Percentiles rank a stretch among this genome's conserved stretches.
Evolutionary conservation across 495 filamentous ascomycete genomes (phyloP).

Genomic region (Tuber melanosporum): DNA sequence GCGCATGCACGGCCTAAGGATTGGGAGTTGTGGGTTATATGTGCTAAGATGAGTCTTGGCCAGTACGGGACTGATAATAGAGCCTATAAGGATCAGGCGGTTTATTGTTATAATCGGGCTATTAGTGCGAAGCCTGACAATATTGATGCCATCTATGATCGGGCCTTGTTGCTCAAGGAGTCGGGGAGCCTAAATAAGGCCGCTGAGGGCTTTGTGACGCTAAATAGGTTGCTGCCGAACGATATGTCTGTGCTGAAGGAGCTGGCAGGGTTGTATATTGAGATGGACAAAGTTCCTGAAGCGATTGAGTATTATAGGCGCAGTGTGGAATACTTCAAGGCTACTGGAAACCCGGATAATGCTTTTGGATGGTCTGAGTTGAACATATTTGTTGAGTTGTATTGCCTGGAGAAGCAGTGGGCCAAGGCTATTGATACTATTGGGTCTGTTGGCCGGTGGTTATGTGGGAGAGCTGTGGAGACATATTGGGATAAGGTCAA

Average conservation of each 20-base stretch:
- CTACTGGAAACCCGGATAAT: constrained; percentile 35
- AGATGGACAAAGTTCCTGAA: constrained; percentile 34
- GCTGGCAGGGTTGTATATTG: constrained; percentile 36
- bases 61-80: constrained; percentile 39
- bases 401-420: constrained; percentile 56
- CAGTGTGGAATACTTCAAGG: constrained; percentile 41
- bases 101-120: constrained; percentile 41
- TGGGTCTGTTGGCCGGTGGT: constrained; percentile 69
- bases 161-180: constrained; percentile 39
- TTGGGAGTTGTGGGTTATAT: constrained; percentile 41
- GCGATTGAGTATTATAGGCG: constrained; percentile 39
- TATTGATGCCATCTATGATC: constrained; percentile 42
- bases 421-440: constrained; percentile 59
- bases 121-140: constrained; percentile 41
- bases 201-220: constrained; percentile 38
- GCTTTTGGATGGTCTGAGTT: constrained; percentile 73
- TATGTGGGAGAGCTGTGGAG: constrained; percentile 68
- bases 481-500: constrained; percentile 68
- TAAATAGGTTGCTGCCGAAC: constrained; percentile 37
- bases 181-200: constrained; percentile 35
- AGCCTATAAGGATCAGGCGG: constrained; percentile 38
- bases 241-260: constrained; percentile 41
- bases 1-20: constrained; percentile 42
- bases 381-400: constrained; percentile 76
- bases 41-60: constrained; percentile 41